Evolutionary conservation across 1,284 basidiomycete genomes (phyloP), one percentile per base, ranked within the genome.

Genomic region (Anthracocystis setariae): DNA sequence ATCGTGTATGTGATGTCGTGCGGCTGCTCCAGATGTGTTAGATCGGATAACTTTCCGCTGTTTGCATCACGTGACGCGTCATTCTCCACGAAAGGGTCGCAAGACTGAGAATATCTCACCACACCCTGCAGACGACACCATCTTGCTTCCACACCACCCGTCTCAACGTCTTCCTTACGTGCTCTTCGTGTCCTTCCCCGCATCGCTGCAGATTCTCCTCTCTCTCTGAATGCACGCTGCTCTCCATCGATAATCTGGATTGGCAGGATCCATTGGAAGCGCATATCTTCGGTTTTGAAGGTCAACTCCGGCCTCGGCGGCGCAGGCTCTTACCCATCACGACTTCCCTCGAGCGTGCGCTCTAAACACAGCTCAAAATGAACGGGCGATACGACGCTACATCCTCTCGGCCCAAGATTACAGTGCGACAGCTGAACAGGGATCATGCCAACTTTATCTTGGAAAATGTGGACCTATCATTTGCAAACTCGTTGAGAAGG

Each of bases 401-500:
- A 8, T 37, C 57, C 3, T 60, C 52, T 43, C 61, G 64, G 45
- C 76, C 76, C 4, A 76, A 76, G 40, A 61, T 78, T 46, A 74
- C 71, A 29, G 56, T 78, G 20, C 68, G 76, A 39, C 74, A 78
- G 46, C 68, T 79, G 27, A 71, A 76, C 43, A 48, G 62, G 5
- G 67, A 73, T 27, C 75, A 77, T 27, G 79, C 74, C 18, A 69
- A 79, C 55, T 81, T 82, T 47, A 70, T 82, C 13, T 63, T 82
- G 29, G 79, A 81, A 33, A 76, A 76, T 35, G 79, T 80, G 33
- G 80, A 82, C 39, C 62, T 82, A 20, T 75, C 71, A 53, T 81
- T 82, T 53, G 81, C 81, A 51, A 82, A 82, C 61, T 76, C 81
- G 38, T 60, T 82, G 51, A 55, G 81, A 42, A 62, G 81, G 10